Base-by-base conservation (phyloP, 139 green algal species). In the Micractinium conductrix region DNA sequence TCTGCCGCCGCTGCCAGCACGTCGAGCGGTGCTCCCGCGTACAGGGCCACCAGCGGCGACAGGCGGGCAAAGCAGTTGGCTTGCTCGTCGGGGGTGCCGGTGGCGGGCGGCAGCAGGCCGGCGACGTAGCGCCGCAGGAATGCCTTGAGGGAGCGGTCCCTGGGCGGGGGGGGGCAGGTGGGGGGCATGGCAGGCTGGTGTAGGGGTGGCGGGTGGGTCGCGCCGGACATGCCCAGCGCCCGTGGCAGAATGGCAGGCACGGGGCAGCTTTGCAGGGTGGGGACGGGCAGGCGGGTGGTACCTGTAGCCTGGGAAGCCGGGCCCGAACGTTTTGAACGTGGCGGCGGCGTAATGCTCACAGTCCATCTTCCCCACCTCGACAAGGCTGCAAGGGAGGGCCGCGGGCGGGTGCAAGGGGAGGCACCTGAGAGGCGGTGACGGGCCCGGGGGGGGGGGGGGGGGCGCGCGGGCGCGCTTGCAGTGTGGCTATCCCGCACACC, bases 291-390 rank as follows among this genome's bases (percentile, higher is more conserved):
- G 53, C 53, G 26, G 53, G 53, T 62, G 24, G 53, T 22, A 89
- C 44, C 86, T 67, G 78, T 94, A 94, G 44, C 91, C 91, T 12
- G 90, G 80, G 75, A 93, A 94, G 33, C 40, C 82, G 43, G 80
- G 84, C 10, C 81, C 88, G 68, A 93, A 93, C 7, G 65, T 37
- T 1, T 55, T 42, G 30, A 30, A 53, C 21, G 90, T 87, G 3
- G 67, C 5, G 1, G 75, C 65, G 1, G 91, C 91, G 48, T 93
- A 93, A 69, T 37, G 22, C 16, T 45, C 30, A 50, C 83, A 90
- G 79, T 92, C 38, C 78, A 93, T 70, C 14, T 88, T 87, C 1
- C 68, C 55, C 22, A 50, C n/a, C 67, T 86, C 55, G 8, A 48
- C 63, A 19, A 84, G 44, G 79, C 65, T 75, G 76, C 76, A 42